Evolutionary conservation across 2,329 filamentous ascomycete species (phyloP), one percentile per base, ranked within the genome.

Genomic region (Nigrospora sphaerica): DNA sequence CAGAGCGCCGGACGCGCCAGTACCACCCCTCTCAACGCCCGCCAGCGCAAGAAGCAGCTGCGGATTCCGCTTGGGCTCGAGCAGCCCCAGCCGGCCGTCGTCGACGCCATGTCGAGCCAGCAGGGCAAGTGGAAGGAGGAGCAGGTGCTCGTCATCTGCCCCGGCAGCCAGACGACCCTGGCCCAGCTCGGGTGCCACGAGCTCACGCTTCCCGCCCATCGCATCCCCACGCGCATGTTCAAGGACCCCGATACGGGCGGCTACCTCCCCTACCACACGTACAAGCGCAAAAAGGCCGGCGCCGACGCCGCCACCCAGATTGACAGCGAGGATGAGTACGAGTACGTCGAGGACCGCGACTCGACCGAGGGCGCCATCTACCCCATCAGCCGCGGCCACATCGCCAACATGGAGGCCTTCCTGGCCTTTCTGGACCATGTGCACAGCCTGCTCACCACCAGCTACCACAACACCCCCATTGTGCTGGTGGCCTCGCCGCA

Each of bases 391-490:
- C 81, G 85, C 53, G 93, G 93, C 47, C 82, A 81, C 59, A 93
- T 98, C 51, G 82, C 86, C 38, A 82, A 97, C 63, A 95, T 95
- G 89, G 78, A 84, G 1, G 92, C 89, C 54, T 95, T 98, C 71
- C 86, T 95, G 53, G 92, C 93, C 32, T 85, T 97, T 58, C 80
- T 98, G 60, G 87, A 91, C 46, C 88, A 98, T 64, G 85, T 97
- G 54, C 88, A 96, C 74, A 85, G 88, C 65, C 80, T 87, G 41
- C 79, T 98, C 49, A 93, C 89, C 50, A 90, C 89, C 23, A 89
- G 88, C 3, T 93, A 95, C 63, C 93, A 97, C 70, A 96, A 96
- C 69, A 96, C 92, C 0, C 91, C 93, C 2, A 88, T 98, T 53
- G 77, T 97, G 64, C 80, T 98, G 52, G 86, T 97, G 66, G 80